Evolutionary conservation across 805 yeast species (phyloP), one percentile per base, ranked within the genome.

Genomic region (Lipomyces yamadae): DNA sequence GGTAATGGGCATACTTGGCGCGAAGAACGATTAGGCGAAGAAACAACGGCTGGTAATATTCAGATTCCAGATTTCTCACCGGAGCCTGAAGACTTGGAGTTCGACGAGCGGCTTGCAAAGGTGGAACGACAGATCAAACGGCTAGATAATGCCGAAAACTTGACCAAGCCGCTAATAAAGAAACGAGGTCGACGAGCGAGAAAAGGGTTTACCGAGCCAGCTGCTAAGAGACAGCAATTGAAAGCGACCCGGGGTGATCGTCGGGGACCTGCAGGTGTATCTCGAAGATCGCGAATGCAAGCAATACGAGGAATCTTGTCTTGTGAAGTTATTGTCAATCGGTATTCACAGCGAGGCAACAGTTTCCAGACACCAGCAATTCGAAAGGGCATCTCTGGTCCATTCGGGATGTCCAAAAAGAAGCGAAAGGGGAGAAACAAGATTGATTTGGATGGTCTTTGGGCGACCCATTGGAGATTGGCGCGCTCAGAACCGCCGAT

Each of bases 401-500:
- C 48, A 34, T 50, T 34, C n/a, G 62, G 48, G 3, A 5, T 33
- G 24, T 11, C 42, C 29, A 59, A 39, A 42, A 61, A 61, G 7
- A 65, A 58, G 30, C 60, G 61, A 5, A 53, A 56, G 13, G 37
- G 55, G 30, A 52, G 34, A 13, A 55, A 34, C 18, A 29, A 45
- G 32, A 35, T 65, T 32, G 63, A 65, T 50, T 42, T 65, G 10
- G 68, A 65, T 34, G 58, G 48, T 2, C 54, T 65, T 15, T 65
- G 68, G 68, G 65, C 65, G 39, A 63, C 65, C 11, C 68, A 65
- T 57, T 65, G 68, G 68, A 45, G 63, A 32, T 13, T 32, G 34
- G 55, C 34, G 55, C 30, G 55, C 8, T 24, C 55, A 57, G 35
- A 58, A 63, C 30, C 8, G 35, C 18, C 32, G 58, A 50, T 59